Conservation (phyloP, 208 protist genomes). For the Balamuthia mandrillaris region DNA sequence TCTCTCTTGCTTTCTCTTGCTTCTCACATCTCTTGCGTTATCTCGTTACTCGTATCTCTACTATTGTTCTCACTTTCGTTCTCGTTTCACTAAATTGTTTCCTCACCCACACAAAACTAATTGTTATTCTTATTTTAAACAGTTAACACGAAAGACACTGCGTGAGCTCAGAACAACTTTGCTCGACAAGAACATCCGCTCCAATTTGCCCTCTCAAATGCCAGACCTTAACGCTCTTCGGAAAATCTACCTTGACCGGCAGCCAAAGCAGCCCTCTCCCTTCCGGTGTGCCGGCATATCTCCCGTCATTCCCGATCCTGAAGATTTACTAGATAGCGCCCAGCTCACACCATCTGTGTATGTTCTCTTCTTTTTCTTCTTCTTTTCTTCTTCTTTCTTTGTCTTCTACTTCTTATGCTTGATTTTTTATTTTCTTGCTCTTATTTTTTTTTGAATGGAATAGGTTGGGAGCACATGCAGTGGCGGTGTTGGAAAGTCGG, state of each 20-base stretch:
- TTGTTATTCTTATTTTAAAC: background rate
- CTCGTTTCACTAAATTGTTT: background rate
- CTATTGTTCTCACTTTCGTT: too few species aligned
- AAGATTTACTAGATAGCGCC: background rate
- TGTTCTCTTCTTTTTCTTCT: background rate
- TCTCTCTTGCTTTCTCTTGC: background rate
- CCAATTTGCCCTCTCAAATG: background rate
- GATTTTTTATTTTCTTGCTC: background rate
- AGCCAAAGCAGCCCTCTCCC: constrained; percentile 11
- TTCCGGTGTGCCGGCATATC: constrained; percentile 9
- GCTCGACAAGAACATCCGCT: too few species aligned
- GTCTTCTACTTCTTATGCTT: background rate
- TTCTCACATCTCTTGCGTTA: background rate
- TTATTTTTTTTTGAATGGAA: background rate
- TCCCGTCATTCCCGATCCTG: background rate
- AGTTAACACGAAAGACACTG: background rate
- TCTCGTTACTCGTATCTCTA: background rate
- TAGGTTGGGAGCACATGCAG: background rate
- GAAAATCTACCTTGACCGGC: constrained; percentile 15
- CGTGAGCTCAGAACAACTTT: constrained; percentile 2
- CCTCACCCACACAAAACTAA: too few species aligned
- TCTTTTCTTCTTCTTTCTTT: background rate
- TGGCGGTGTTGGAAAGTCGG: constrained; percentile 9
- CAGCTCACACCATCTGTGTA: background rate
- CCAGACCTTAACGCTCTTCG: background rate